phyloP scores from a whole-genome alignment of 306 rosid genomes.

The Malus sylvestris region DNA sequence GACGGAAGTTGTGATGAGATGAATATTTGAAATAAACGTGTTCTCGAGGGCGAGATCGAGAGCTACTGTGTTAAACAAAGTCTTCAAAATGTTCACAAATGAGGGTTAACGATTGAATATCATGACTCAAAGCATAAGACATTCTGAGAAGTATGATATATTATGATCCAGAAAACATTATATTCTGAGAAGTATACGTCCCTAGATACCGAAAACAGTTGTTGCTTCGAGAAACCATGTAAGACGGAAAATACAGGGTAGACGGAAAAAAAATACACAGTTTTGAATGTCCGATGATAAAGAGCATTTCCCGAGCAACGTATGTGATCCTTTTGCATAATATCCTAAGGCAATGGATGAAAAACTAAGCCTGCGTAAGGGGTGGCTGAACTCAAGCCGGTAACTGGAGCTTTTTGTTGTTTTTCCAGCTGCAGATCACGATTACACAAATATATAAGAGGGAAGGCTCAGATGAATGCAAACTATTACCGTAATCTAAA shows the following conservation, averaged over 20 bases:
- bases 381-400: constrained; percentile 51
- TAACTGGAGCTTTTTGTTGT: constrained; percentile 71
- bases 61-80: neutral
- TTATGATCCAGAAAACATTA: neutral
- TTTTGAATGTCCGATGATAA: neutral
- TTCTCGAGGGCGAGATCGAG: neutral
- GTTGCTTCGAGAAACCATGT: constrained; percentile 7
- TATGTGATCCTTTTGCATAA: neutral
- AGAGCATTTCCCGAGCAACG: neutral
- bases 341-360: neutral
- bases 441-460: neutral
- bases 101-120: neutral
- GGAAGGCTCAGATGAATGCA: constrained; percentile 5
- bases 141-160: neutral
- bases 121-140: neutral
- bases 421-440: constrained; percentile 68
- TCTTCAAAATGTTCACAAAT: neutral
- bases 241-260: neutral
- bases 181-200: neutral
- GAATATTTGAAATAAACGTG: neutral
- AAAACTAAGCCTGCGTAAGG: neutral
- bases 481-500: neutral
- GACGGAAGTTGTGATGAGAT: neutral
- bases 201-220: constrained; percentile 5
- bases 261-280: neutral